A percentile compares a stretch with the other conserved stretches of the same genome.
Evolutionary conservation across 2,329 filamentous ascomycete genomes (phyloP).

Genomic region (Pseudocercospora fijiensis): DNA sequence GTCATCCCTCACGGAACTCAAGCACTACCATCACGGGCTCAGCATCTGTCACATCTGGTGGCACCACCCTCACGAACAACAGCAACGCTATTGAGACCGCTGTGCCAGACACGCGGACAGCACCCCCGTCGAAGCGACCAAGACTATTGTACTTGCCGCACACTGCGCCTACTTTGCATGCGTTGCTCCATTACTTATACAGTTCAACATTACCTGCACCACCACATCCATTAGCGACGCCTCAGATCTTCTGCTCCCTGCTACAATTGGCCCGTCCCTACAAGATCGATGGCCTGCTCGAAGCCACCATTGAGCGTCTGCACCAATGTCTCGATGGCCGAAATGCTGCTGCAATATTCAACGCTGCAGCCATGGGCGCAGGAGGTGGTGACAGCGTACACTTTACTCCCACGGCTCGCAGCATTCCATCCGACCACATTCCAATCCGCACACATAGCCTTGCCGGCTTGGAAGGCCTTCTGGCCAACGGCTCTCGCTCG

Average conservation of each 20-base stretch:
- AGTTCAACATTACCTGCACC: slow-evolving; percentile 81
- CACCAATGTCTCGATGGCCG: slow-evolving; percentile 87
- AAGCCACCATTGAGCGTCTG: slow-evolving; percentile 87
- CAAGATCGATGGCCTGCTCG: slow-evolving; percentile 84
- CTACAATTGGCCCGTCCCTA: slow-evolving; percentile 92
- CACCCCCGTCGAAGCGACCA: slow-evolving; percentile 65
- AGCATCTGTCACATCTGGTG: slow-evolving; percentile 45
- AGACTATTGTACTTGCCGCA: slow-evolving; percentile 91
- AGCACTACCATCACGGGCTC: slow-evolving; percentile 80
- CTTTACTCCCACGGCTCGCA: slow-evolving; percentile 46
- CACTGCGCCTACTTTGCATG: slow-evolving; percentile 82
- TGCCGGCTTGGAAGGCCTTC: slow-evolving; percentile 45
- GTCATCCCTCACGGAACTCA: slow-evolving; percentile 67
- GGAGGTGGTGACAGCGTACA: slow-evolving; percentile 84
- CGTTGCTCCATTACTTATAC: slow-evolving; percentile 89
- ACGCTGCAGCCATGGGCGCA: slow-evolving; percentile 95
- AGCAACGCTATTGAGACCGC: slow-evolving; percentile 41
- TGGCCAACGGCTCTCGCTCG: slow-evolving; percentile 39
- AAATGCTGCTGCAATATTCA: slow-evolving; percentile 96
- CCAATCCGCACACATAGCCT: slow-evolving; percentile 51
- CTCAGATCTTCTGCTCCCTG: slow-evolving; percentile 92
- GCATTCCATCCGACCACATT: slow-evolving; percentile 43
- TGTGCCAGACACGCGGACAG: slow-evolving; percentile 53
- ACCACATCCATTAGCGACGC: slow-evolving; percentile 77
- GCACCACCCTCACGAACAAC: slow-evolving; percentile 50